These are phyloP conservation scores for Meyerozyma carpophila DNA, from an alignment of 1,139 yeast species.

Conservation along the genomic window DNA sequence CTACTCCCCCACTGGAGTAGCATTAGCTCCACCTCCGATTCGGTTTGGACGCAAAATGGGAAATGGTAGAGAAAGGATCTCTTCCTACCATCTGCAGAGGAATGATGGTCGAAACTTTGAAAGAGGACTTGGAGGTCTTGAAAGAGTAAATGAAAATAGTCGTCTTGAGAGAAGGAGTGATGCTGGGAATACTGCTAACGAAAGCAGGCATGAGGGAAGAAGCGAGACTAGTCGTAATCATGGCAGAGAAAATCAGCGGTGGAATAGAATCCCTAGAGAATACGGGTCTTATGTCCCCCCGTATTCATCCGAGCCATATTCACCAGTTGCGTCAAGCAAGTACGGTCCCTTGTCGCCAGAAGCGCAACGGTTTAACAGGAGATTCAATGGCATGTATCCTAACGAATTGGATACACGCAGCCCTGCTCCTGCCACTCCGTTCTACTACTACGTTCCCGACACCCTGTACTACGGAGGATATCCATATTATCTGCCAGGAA, in stretches of 20 bases:
- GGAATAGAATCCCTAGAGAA: neutral
- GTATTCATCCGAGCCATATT: neutral
- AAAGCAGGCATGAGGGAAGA: neutral
- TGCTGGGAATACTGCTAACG: neutral
- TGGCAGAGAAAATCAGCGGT: neutral
- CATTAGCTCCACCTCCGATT: constrained; percentile 73
- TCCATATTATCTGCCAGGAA: neutral
- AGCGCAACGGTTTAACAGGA: neutral
- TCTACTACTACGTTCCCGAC: neutral
- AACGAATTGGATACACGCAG: neutral
- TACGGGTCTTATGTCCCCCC: neutral
- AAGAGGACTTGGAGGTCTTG: neutral
- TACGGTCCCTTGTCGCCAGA: neutral
- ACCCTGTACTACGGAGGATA: neutral
- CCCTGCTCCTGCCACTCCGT: neutral
- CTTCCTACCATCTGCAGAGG: no score
- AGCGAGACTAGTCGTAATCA: neutral
- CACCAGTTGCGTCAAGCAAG: neutral
- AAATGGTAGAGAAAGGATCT: no score
- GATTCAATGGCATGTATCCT: neutral
- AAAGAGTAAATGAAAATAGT: neutral
- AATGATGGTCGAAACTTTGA: neutral
- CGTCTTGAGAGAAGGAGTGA: neutral
- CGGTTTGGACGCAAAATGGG: neutral
- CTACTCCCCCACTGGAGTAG: constrained; percentile 24